A percentile compares a stretch with the other conserved stretches of the same genome.
These are phyloP conservation scores for Torulaspora microellipsoides DNA, from an alignment of 805 yeast species.

Conservation along the genomic window DNA sequence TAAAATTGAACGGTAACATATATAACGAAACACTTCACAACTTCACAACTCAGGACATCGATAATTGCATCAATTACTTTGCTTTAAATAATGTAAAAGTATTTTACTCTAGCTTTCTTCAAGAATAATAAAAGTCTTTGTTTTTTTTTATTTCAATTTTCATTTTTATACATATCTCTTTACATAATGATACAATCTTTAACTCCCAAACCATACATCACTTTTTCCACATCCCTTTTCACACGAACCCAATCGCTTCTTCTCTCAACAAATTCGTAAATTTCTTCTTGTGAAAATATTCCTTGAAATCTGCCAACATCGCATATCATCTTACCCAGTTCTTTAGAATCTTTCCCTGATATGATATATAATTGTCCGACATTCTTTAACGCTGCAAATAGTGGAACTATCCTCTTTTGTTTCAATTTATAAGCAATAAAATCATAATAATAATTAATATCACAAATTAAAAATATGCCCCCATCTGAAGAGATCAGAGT, in stretches of 20 bases:
- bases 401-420: constrained; percentile 66
- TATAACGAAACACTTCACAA: constrained; percentile 34
- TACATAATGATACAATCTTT: constrained; percentile 67
- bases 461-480: constrained; percentile 76
- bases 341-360: constrained; percentile 62
- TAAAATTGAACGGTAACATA: constrained; percentile 33
- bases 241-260: constrained; percentile 82
- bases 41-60: constrained; percentile 27
- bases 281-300: constrained; percentile 85
- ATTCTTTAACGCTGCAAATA: constrained; percentile 74
- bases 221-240: constrained; percentile 78
- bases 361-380: constrained; percentile 82
- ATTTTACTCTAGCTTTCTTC: constrained; percentile 34
- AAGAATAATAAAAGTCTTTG: constrained; percentile 2
- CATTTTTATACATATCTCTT: constrained; percentile 2
- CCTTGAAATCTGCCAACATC: constrained; percentile 86
- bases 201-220: constrained; percentile 86
- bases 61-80: constrained; percentile 27
- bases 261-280: constrained; percentile 85
- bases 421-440: constrained; percentile 57
- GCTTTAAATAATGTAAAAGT: constrained; percentile 34
- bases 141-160: not conserved
- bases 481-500: constrained; percentile 74
- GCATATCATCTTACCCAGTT: constrained; percentile 75
- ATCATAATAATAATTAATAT: constrained; percentile 70